A percentile compares a stretch with the other conserved stretches of the same genome.
These are phyloP conservation scores for Aeminium ludgeri DNA, from an alignment of 495 filamentous ascomycete genomes.

Conservation along the genomic window DNA sequence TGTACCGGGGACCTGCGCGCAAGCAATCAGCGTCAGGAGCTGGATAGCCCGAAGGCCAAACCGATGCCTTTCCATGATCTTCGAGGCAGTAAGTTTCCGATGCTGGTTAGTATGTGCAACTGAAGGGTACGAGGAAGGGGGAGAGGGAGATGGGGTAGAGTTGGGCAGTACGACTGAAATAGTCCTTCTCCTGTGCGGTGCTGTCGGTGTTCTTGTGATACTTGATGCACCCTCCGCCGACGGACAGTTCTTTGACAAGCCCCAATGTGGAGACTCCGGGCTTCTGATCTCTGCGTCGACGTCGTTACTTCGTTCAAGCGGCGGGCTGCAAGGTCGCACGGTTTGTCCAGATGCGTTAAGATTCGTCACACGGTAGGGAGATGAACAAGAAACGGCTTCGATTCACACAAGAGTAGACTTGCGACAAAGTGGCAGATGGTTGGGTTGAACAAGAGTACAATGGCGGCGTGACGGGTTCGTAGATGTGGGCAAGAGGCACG, in stretches of 20 bases:
- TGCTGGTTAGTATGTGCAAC: constrained; percentile 9
- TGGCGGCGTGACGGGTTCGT: constrained; percentile 3
- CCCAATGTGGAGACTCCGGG: constrained; percentile 1
- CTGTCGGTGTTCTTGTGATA: neutral
- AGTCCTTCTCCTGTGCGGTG: neutral
- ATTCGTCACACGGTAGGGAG: constrained; percentile 5
- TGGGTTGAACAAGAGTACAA: constrained; percentile 6
- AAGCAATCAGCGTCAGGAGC: constrained; percentile 8
- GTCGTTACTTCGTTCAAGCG: neutral
- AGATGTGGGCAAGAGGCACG: neutral
- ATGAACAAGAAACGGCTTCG: constrained; percentile 2
- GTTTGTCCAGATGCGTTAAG: constrained; percentile 1
- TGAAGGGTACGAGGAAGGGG: neutral
- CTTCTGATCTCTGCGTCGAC: neutral
- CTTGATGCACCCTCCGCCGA: constrained; percentile 1
- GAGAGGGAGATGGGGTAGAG: constrained; percentile 2
- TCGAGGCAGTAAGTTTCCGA: neutral
- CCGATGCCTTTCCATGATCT: constrained; percentile 3
- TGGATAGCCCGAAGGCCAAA: constrained; percentile 3
- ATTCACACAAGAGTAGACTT: neutral
- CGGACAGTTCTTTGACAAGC: constrained; percentile 1
- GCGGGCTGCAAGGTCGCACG: constrained; percentile 1
- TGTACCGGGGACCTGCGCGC: constrained; percentile 6
- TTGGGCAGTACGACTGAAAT: constrained; percentile 5
- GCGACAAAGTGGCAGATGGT: neutral